phyloP scores from a whole-genome alignment of 2,329 filamentous ascomycete species.

The Polychaeton citri region DNA sequence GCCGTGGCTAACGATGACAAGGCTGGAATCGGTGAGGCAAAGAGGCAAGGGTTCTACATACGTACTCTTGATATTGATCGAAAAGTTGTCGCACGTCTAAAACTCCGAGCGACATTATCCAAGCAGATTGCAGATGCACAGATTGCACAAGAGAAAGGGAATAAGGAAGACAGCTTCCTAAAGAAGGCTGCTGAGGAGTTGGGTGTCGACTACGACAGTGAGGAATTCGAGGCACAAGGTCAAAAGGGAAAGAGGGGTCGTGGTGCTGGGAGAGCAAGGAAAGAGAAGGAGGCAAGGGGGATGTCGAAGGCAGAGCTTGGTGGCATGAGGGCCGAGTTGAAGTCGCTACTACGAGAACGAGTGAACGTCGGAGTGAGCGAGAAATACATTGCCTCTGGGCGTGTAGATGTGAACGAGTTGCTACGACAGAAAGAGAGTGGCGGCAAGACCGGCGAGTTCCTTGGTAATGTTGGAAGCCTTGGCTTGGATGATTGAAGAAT shows the following conservation, averaged over 20 bases:
- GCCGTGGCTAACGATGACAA: conserved; percentile 24
- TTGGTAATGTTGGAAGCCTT: conserved; percentile 43
- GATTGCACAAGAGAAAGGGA: conserved; percentile 76
- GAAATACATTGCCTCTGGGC: conserved; percentile 67
- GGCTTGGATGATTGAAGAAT: conserved; percentile 18
- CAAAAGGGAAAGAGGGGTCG: conserved; percentile 42
- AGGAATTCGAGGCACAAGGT: conserved; percentile 58
- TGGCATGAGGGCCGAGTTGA: conserved; percentile 57
- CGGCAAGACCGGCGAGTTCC: conserved; percentile 50
- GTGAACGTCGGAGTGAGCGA: conserved; percentile 84
- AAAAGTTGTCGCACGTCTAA: conserved; percentile 61
- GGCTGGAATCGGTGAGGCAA: conserved; percentile 35
- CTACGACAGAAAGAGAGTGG: conserved; percentile 30
- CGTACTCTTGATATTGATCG: conserved; percentile 73
- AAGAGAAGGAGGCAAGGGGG: conserved; percentile 55
- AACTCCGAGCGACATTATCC: conserved; percentile 64
- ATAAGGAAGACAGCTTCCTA: conserved; percentile 74
- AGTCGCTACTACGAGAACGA: conserved; percentile 53
- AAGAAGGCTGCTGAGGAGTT: conserved; percentile 77
- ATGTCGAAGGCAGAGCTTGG: conserved; percentile 63
- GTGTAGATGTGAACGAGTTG: conserved; percentile 66
- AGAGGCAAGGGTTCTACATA: conserved; percentile 47
- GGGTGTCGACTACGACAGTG: conserved; percentile 84
- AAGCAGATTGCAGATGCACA: conserved; percentile 74
- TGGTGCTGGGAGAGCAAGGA: conserved; percentile 59